phyloP scores from a whole-genome alignment of 257 asterid genomes.

The Rehmannia glutinosa region DNA sequence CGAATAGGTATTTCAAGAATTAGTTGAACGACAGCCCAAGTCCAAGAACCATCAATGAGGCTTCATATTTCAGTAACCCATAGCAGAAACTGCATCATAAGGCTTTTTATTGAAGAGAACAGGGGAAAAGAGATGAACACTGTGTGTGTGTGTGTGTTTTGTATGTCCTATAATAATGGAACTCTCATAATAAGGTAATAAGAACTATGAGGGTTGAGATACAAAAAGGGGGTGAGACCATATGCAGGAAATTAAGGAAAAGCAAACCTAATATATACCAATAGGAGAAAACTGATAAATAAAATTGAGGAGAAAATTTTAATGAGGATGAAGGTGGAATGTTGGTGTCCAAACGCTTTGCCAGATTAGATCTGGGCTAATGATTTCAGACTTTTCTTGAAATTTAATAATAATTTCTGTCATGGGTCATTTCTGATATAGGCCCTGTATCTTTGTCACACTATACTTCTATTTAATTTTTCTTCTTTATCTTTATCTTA shows the following conservation, averaged over 20 bases:
- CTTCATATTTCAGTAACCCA: slow-evolving; percentile 32
- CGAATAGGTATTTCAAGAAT: slow-evolving; percentile 26
- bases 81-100: slow-evolving; percentile 29
- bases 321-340: slow-evolving; percentile 44
- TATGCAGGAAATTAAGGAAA: slow-evolving; percentile 23
- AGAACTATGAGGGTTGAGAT: slow-evolving; percentile 13
- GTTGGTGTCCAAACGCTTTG: slow-evolving; percentile 44
- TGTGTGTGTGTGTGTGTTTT: slow-evolving; percentile 12
- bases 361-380: slow-evolving; percentile 38
- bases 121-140: slow-evolving; percentile 7
- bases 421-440: slow-evolving; percentile 33
- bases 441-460: slow-evolving; percentile 25
- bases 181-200: slow-evolving; percentile 11
- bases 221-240: slow-evolving; percentile 1
- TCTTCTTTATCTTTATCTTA: neutral
- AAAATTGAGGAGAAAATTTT: neutral
- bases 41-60: slow-evolving; percentile 39
- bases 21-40: slow-evolving; percentile 34
- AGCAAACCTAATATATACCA: slow-evolving; percentile 26
- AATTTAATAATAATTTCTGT: slow-evolving; percentile 20
- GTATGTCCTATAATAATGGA: slow-evolving; percentile 9
- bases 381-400: slow-evolving; percentile 23
- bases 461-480: neutral
- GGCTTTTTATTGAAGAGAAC: neutral
- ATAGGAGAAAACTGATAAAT: slow-evolving; percentile 1